Conservation (phyloP, 1,139 yeast species). For the Sugiyamaella grinbergsii region DNA sequence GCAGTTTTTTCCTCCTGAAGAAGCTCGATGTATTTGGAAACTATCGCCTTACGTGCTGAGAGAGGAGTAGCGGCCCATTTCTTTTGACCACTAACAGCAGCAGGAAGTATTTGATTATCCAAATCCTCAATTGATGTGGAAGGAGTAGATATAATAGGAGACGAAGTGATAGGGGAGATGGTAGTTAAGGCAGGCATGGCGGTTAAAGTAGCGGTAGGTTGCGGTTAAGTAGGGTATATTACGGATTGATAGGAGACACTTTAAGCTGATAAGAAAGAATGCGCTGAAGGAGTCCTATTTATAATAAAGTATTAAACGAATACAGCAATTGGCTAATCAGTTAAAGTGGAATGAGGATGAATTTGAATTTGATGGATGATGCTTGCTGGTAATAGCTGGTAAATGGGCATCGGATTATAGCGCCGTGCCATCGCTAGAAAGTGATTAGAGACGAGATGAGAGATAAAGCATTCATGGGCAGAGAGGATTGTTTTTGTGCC, state of each 20-base stretch:
- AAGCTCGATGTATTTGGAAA: conserved; percentile 37
- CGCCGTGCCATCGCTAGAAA: too few species aligned
- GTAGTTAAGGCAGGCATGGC: conserved; percentile 33
- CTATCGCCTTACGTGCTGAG: conserved; percentile 38
- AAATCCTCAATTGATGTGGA: conserved; percentile 37
- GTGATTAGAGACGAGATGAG: too few species aligned
- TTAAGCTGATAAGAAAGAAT: too few species aligned
- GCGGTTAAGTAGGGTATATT: not conserved
- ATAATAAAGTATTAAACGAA: too few species aligned
- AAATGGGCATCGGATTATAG: too few species aligned
- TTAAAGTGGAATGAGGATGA: too few species aligned
- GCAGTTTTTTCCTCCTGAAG: conserved; percentile 35
- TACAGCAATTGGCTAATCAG: too few species aligned
- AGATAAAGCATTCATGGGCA: too few species aligned
- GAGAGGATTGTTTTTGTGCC: too few species aligned
- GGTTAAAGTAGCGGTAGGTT: too few species aligned
- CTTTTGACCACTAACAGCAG: conserved; percentile 38
- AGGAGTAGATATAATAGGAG: conserved; percentile 36
- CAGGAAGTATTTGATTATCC: conserved; percentile 31
- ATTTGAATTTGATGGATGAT: too few species aligned
- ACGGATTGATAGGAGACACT: not conserved
- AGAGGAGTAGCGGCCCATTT: conserved; percentile 37
- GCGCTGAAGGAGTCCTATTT: not conserved
- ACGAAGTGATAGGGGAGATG: conserved; percentile 40
- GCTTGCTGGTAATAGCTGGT: too few species aligned